Conservation (phyloP, 345 rosid species). For the Salix koriyanagi region DNA sequence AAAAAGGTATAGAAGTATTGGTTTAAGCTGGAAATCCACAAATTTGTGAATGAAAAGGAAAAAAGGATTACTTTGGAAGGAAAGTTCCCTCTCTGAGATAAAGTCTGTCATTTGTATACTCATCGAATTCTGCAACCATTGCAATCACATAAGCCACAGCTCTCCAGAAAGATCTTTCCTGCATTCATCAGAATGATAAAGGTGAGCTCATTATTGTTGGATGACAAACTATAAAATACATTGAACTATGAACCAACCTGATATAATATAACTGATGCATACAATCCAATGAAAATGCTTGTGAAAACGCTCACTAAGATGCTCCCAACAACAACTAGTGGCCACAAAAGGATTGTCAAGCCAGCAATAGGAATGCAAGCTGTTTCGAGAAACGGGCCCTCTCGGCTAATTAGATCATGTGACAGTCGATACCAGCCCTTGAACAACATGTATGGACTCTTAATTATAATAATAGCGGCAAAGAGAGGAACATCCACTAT, state of each 20-base stretch:
- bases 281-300: slow-evolving; percentile 66
- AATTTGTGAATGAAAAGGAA: neutral
- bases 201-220: neutral
- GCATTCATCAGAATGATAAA: slow-evolving; percentile 18
- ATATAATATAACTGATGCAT: slow-evolving; percentile 67
- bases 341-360: slow-evolving; percentile 76
- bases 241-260: slow-evolving; percentile 37
- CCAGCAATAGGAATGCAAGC: slow-evolving; percentile 82
- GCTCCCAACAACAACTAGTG: slow-evolving; percentile 67
- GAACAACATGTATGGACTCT: slow-evolving; percentile 72
- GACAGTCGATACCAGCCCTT: slow-evolving; percentile 69
- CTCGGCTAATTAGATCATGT: slow-evolving; percentile 64
- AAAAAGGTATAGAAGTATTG: neutral
- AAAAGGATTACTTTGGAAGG: slow-evolving; percentile 63
- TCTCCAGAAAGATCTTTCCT: slow-evolving; percentile 76
- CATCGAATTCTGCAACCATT: slow-evolving; percentile 81
- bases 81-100: slow-evolving; percentile 79
- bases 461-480: slow-evolving; percentile 57
- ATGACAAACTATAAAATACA: neutral
- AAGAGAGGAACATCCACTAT: slow-evolving; percentile 63
- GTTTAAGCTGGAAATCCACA: neutral
- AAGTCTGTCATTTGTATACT: slow-evolving; percentile 84
- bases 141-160: slow-evolving; percentile 84
- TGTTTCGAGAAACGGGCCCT: slow-evolving; percentile 79
- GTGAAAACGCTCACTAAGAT: slow-evolving; percentile 48